Evolutionary conservation across 192 early-diverging fungal genomes (phyloP), one percentile per base, ranked within the genome.

Genomic region (Entomortierella beljakovae): DNA sequence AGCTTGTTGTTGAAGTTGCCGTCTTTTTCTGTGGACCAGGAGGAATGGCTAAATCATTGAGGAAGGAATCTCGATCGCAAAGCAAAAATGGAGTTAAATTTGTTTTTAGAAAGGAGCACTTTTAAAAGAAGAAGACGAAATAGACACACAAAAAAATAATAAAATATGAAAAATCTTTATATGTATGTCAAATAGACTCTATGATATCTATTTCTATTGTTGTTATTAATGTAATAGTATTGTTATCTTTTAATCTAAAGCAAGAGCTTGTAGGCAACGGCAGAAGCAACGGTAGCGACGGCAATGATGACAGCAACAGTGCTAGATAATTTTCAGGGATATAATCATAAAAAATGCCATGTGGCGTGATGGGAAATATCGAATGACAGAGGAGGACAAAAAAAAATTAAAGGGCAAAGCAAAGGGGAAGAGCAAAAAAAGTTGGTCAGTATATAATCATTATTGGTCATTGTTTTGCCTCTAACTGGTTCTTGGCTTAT

Each of bases 11-110:
- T 0, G 87, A 92, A 42, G 88, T 96, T 10, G 94, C 93, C 20
- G 92, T 96, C 34, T 94, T 94, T 82, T 94, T 91, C 81, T 96
- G 94, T 70, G 94, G 94, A 8, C 93, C 92, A 20, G 84, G 84
- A 33, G 82, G 84, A 0, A 84, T 94, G 81, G 91, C 88, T 51
- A 83, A 87, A 37, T 80, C 74, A 25, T 60, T 95, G 40, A 79
- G 84, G 50, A 70, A 68, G 61, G 80, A 84, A 31, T 85, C 80
- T 6, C 61, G 86, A 51, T 10, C 81, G 57, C 72, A 76, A 69
- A 81, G 70, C 62, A 73, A 70, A 81, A 72, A 82, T 50, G 64
- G 80, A 20, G 89, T 88, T 22, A 75, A 56, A 59, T 92, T 92
- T 59, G 64, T 75, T 4, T 92, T 92, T 84, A 85, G 88, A 79